Evolutionary conservation across 225 moss, liverwort and hornwort species (phyloP), one percentile per base, ranked within the genome.

Genomic region (Anthoceros angustus): DNA sequence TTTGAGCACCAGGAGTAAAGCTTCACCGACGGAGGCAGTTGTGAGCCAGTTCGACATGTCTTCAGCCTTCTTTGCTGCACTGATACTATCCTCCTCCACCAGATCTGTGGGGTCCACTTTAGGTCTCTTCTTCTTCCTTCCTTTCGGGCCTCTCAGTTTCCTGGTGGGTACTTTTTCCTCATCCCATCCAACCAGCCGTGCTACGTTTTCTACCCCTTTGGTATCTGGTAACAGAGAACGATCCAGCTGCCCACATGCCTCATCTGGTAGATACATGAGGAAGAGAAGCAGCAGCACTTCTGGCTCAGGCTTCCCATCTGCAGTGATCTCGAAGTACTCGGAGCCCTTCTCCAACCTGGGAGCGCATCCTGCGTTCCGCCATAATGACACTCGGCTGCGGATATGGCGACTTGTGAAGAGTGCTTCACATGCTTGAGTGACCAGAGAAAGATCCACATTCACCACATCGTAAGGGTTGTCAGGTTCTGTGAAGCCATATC

Each of bases 401-500:
- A 81, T 63, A 66, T 87, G 82, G 42, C 89, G 86, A 25, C 71
- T 69, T 55, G 85, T 79, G 43, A 74, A 84, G 12, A 76, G 48
- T 70, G 74, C 65, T 50, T 64, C 69, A 70, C 82, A 83, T 21
- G 77, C 71, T 16, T 81, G 77, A 42, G 69, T 68, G 12, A 92
- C 85, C 40, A 77, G 62, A 12, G 71, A 67, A 74, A 87, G 68
- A 63, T 89, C 89, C 55, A 93, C 70, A 43, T 89, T 93, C 20
- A 89, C 70, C 26, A 93, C 83, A 69, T 93, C 89, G 41, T 86
- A 89, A 6, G 87, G 84, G 70, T 93, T 93, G 45, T 87, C 71
- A 12, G 73, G 75, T 80, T 93, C 93, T 14, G 89, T 87, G 69
- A 93, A 93, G 48, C 93, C 89, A 55, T 87, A 89, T 72, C 87